Evolutionary conservation across 2,329 filamentous ascomycete species (phyloP).

Genomic region (Dactylellina cionopaga): DNA sequence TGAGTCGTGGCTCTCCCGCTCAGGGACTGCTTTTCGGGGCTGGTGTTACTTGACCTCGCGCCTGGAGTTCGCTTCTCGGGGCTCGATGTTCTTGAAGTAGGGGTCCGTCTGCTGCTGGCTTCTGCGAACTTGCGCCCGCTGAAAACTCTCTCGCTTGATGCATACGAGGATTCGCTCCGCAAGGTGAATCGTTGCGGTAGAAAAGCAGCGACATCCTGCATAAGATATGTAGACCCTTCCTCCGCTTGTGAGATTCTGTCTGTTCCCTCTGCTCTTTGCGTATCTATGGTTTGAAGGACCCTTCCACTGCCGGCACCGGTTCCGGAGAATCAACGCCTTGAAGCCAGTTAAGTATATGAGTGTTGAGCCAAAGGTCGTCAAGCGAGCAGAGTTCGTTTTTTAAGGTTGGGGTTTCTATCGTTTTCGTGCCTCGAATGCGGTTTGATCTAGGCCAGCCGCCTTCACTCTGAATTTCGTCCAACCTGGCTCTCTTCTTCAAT

Average conservation of each 20-base stretch:
- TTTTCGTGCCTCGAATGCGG: background rate
- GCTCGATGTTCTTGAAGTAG: background rate
- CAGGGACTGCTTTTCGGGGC: background rate
- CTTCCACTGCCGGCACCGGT: background rate
- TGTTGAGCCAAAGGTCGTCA: background rate
- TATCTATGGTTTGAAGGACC: no score
- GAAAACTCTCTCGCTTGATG: background rate
- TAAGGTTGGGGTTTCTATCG: background rate
- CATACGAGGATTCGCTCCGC: background rate
- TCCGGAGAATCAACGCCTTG: background rate
- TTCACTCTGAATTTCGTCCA: background rate
- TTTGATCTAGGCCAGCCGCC: background rate
- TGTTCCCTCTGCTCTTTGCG: background rate
- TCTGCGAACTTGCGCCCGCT: background rate
- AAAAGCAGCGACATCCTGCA: background rate
- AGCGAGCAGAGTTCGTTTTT: background rate
- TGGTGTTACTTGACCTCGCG: background rate
- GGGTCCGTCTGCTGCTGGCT: background rate
- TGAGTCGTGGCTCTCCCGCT: background rate
- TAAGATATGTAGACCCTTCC: background rate
- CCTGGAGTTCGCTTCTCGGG: background rate
- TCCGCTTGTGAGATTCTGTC: background rate
- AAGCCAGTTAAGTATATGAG: background rate
- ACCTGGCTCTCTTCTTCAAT: background rate
- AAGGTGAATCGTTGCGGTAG: background rate